phyloP scores from a whole-genome alignment of 202 grass and related monocot species.

The Bolboschoenoplectus hybrid region DNA sequence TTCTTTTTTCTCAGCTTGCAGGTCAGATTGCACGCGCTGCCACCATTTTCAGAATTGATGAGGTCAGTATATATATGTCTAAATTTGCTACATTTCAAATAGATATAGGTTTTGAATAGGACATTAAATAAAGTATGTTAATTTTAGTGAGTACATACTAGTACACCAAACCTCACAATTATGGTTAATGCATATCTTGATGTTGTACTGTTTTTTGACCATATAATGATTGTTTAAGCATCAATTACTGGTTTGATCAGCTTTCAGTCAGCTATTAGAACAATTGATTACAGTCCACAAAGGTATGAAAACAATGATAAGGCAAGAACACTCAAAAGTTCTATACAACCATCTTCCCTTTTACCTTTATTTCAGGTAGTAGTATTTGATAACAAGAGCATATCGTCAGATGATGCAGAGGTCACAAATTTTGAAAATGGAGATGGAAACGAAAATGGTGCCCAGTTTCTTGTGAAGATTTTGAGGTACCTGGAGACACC shows the following conservation, averaged over 20 bases:
- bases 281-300: not conserved
- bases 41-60: conserved; percentile 83
- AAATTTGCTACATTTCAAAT: not conserved
- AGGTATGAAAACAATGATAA: not conserved
- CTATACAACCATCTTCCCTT: not conserved
- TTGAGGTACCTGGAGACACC: conserved; percentile 84
- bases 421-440: not conserved
- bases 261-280: not conserved
- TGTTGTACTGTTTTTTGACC: not conserved
- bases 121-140: not conserved
- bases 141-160: not conserved
- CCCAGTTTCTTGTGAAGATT: conserved; percentile 75
- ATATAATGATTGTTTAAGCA: not conserved
- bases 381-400: conserved; percentile 65
- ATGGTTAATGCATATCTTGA: not conserved
- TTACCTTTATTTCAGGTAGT: conserved; percentile 44
- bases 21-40: conserved; percentile 87
- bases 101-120: not conserved
- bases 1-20: conserved; percentile 60
- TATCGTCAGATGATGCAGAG: conserved; percentile 40
- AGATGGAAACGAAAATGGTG: conserved; percentile 59
- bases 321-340: not conserved
- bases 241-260: not conserved
- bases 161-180: not conserved
- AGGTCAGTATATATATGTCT: conserved; percentile 46